Evolutionary conservation across 129 eudicot species (phyloP).

Genomic region (Saposhnikovia divaricata): DNA sequence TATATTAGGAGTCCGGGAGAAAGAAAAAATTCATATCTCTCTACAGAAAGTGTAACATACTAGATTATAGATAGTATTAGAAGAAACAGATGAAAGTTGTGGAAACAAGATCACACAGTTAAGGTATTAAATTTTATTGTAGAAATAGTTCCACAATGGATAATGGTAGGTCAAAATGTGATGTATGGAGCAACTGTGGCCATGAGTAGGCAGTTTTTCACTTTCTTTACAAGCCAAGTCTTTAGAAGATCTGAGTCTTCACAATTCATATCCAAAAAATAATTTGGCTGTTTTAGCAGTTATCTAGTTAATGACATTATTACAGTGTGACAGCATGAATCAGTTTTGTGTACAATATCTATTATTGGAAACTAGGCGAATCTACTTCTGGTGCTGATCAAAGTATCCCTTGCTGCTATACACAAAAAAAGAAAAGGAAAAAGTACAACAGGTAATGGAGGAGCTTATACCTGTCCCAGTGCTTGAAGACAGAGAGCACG

Average conservation of each 20-base stretch:
- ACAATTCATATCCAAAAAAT: neutral
- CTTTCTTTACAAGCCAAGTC: neutral
- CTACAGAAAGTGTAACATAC: neutral
- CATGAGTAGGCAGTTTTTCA: neutral
- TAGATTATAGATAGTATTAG: neutral
- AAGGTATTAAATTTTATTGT: too few species aligned
- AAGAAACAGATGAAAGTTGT: neutral
- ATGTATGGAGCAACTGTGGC: neutral
- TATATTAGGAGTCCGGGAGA: neutral
- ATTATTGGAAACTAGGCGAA: neutral
- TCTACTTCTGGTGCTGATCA: neutral
- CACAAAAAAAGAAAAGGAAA: neutral
- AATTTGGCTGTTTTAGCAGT: neutral
- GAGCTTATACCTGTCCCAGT: constrained; percentile 61
- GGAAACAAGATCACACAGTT: neutral
- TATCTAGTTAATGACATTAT: neutral
- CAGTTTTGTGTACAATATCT: neutral
- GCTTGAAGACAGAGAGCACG: constrained; percentile 91
- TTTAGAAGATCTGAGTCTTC: neutral
- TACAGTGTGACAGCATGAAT: neutral
- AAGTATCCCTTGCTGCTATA: neutral
- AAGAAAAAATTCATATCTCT: neutral
- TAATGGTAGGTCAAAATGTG: neutral
- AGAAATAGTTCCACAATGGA: neutral
- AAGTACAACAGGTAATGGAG: neutral